A percentile compares a stretch with the other conserved stretches of the same genome.
Conservation (phyloP, 192 early-diverging fungal genomes). For the Blastocladiella britannica region DNA sequence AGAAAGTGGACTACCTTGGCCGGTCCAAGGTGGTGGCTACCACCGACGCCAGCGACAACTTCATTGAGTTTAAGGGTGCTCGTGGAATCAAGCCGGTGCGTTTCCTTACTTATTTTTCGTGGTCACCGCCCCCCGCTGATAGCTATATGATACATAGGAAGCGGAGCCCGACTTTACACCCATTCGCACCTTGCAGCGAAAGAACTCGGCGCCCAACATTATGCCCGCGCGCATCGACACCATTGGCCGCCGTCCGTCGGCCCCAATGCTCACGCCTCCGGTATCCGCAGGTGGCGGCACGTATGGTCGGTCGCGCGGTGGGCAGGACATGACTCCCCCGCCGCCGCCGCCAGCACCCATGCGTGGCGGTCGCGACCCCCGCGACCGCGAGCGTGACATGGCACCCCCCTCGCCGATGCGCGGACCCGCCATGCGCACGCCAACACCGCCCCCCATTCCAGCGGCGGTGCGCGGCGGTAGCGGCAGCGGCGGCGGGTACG, state of each 20-base stretch:
- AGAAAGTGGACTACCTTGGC: slow-evolving; percentile 57
- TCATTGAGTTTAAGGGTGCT: slow-evolving; percentile 39
- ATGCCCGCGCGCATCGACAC: too few species aligned
- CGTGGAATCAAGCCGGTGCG: background rate
- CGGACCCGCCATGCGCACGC: too few species aligned
- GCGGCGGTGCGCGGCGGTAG: too few species aligned
- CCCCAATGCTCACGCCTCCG: too few species aligned
- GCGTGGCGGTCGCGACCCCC: background rate
- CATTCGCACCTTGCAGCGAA: background rate
- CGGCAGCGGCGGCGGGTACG: too few species aligned
- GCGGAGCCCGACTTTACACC: background rate
- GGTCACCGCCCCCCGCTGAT: background rate
- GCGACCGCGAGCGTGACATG: too few species aligned
- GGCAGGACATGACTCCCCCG: background rate
- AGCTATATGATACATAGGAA: background rate
- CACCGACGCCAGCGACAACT: slow-evolving; percentile 33
- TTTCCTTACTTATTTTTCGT: background rate
- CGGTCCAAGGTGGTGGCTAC: slow-evolving; percentile 69
- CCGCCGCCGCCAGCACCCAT: background rate
- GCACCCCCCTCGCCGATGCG: too few species aligned
- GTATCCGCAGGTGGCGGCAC: too few species aligned
- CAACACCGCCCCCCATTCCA: too few species aligned
- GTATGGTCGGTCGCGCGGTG: background rate
- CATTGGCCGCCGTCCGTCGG: too few species aligned
- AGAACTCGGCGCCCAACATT: too few species aligned